phyloP scores from a whole-genome alignment of 1,139 yeast species.

The Lodderomyces oxycetoniae region DNA sequence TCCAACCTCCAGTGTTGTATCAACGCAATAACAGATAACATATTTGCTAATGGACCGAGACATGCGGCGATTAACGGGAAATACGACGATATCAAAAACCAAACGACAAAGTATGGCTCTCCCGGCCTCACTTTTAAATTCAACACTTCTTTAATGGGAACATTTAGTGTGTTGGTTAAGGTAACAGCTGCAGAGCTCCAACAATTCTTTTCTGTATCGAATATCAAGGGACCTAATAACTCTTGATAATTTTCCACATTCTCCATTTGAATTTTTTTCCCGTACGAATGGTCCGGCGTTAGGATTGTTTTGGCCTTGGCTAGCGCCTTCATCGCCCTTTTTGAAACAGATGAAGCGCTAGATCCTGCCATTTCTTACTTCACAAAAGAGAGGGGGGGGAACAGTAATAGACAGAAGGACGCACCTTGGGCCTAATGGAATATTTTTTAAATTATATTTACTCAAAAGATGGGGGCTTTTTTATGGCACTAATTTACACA shows the following conservation, averaged over 20 bases:
- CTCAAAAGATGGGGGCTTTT: no score
- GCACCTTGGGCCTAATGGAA: no score
- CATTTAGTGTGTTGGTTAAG: no score
- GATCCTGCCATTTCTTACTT: no score
- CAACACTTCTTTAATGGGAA: slow-evolving; percentile 30
- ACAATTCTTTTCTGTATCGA: not conserved
- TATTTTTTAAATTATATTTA: no score
- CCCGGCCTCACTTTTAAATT: slow-evolving; percentile 42
- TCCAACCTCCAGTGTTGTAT: slow-evolving; percentile 62
- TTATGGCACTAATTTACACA: no score
- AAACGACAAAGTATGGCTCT: slow-evolving; percentile 42
- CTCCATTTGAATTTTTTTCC: not conserved
- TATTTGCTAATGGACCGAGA: slow-evolving; percentile 70
- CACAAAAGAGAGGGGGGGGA: no score
- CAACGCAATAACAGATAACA: slow-evolving; percentile 67
- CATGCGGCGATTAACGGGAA: slow-evolving; percentile 75
- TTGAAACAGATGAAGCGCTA: no score
- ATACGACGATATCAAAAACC: slow-evolving; percentile 62
- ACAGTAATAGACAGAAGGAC: no score
- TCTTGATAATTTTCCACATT: not conserved
- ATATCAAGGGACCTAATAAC: not conserved
- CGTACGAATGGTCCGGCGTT: not conserved
- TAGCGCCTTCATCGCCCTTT: no score
- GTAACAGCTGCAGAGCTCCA: slow-evolving; percentile 2
- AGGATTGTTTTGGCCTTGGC: not conserved